Evolutionary conservation across 139 green algal species (phyloP).

Genomic region (Coelastrella sp.): DNA sequence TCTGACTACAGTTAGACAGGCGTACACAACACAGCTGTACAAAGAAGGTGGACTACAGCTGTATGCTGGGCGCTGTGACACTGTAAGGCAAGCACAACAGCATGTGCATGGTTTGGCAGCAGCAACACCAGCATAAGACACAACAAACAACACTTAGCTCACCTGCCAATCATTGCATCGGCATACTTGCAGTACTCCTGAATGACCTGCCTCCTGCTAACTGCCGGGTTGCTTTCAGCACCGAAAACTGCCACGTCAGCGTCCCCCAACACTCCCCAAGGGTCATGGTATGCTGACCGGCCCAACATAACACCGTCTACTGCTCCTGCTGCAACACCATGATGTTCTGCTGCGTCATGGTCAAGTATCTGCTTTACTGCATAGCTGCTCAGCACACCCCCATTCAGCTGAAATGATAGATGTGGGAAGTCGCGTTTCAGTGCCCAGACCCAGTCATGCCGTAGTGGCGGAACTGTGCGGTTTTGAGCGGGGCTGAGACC

Average conservation of each 20-base stretch:
- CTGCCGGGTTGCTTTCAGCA: slow-evolving; percentile 65
- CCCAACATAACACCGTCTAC: slow-evolving; percentile 94
- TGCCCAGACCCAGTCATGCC: slow-evolving; percentile 88
- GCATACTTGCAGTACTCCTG: slow-evolving; percentile 80
- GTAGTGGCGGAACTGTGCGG: slow-evolving; percentile 89
- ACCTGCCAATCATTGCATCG: slow-evolving; percentile 75
- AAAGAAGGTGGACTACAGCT: too few species aligned
- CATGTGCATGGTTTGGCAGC: too few species aligned
- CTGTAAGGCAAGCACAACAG: too few species aligned
- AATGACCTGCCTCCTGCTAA: slow-evolving; percentile 80
- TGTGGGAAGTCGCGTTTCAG: slow-evolving; percentile 94
- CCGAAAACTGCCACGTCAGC: slow-evolving; percentile 86
- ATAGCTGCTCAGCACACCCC: slow-evolving; percentile 57
- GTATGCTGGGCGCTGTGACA: too few species aligned
- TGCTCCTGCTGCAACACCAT: slow-evolving; percentile 1
- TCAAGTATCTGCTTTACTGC: neutral
- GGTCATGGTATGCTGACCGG: slow-evolving; percentile 87
- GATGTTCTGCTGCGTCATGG: slow-evolving; percentile 50
- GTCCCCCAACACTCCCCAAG: slow-evolving; percentile 85
- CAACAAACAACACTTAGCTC: neutral
- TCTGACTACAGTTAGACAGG: too few species aligned
- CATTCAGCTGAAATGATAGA: slow-evolving; percentile 83
- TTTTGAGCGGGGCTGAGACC: slow-evolving; percentile 94
- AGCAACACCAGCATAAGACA: too few species aligned
- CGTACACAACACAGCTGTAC: too few species aligned